These are phyloP conservation scores for Neofusicoccum umdonicola DNA, from an alignment of 2,329 filamentous ascomycete species.

Conservation along the genomic window DNA sequence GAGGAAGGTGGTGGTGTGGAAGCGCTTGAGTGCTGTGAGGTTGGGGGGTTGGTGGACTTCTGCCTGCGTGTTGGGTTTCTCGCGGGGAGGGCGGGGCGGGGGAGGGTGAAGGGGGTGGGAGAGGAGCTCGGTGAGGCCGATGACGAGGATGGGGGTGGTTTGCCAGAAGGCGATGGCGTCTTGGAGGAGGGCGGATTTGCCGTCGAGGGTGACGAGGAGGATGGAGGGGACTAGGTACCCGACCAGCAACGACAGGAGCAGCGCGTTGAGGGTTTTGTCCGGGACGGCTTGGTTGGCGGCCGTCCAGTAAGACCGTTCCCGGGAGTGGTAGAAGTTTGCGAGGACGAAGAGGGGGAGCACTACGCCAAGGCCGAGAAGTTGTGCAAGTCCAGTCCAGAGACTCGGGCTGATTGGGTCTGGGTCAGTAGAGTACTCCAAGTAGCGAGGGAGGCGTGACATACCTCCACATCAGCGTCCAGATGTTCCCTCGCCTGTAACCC, in stretches of 20 bases:
- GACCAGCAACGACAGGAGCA: conserved; percentile 24
- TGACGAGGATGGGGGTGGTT: neutral
- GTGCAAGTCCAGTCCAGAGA: neutral
- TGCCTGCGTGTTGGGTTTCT: neutral
- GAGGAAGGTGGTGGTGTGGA: neutral
- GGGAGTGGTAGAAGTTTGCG: conserved; percentile 20
- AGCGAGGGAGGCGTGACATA: neutral
- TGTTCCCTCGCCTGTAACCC: neutral
- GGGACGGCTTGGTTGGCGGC: conserved; percentile 18
- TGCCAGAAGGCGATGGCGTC: conserved; percentile 25
- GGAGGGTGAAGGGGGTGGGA: neutral
- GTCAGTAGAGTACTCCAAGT: neutral
- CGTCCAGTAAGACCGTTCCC: conserved; percentile 17
- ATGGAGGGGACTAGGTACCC: conserved; percentile 26
- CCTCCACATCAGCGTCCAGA: neutral
- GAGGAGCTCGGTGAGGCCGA: neutral
- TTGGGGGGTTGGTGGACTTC: neutral
- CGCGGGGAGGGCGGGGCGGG: too few species aligned
- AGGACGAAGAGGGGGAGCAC: conserved; percentile 27
- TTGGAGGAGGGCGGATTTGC: conserved; percentile 19
- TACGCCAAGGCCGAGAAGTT: conserved; percentile 2
- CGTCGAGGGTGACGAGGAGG: conserved; percentile 24
- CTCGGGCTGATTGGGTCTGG: neutral
- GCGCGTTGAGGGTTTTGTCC: conserved; percentile 20
- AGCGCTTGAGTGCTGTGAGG: neutral